Evolutionary conservation across 1,139 yeast species (phyloP).

Genomic region (Yamadazyma siamensis): DNA sequence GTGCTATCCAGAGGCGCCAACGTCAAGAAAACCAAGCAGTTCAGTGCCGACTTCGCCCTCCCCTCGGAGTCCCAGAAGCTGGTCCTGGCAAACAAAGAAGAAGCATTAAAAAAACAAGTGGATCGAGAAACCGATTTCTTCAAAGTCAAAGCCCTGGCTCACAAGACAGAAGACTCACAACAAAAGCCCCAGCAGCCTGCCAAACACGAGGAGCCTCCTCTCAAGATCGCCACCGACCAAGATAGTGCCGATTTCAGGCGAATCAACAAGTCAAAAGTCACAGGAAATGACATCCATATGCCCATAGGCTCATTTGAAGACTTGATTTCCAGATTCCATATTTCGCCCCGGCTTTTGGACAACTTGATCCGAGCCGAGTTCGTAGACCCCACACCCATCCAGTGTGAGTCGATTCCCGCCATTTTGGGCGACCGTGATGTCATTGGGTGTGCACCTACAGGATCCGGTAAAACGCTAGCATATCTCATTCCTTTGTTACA

Average conservation of each 20-base stretch:
- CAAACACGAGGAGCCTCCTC: constrained; percentile 30
- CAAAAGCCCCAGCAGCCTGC: constrained; percentile 26
- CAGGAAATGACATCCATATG: constrained; percentile 76
- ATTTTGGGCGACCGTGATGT: constrained; percentile 64
- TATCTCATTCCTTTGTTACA: constrained; percentile 82
- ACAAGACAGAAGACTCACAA: constrained; percentile 51
- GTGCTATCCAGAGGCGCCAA: constrained; percentile 84
- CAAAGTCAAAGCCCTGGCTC: constrained; percentile 34
- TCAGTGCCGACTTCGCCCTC: constrained; percentile 43
- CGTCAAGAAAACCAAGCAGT: constrained; percentile 52
- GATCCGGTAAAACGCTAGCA: constrained; percentile 90
- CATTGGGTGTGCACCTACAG: constrained; percentile 91
- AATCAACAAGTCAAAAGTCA: constrained; percentile 56
- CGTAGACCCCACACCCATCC: constrained; percentile 87
- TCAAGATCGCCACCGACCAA: constrained; percentile 47
- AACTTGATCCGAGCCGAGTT: constrained; percentile 71
- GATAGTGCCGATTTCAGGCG: constrained; percentile 61
- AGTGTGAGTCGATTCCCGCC: constrained; percentile 79
- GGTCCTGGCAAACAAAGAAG: constrained; percentile 15
- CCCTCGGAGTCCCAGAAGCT: constrained; percentile 25
- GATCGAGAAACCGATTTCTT: constrained; percentile 18
- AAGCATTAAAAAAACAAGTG: constrained; percentile 10
- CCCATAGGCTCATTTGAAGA: constrained; percentile 91
- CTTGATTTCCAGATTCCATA: constrained; percentile 60
- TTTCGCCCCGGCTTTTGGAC: constrained; percentile 59